phyloP scores from a whole-genome alignment of 768 basidiomycete species.

The Suillus alpinus region DNA sequence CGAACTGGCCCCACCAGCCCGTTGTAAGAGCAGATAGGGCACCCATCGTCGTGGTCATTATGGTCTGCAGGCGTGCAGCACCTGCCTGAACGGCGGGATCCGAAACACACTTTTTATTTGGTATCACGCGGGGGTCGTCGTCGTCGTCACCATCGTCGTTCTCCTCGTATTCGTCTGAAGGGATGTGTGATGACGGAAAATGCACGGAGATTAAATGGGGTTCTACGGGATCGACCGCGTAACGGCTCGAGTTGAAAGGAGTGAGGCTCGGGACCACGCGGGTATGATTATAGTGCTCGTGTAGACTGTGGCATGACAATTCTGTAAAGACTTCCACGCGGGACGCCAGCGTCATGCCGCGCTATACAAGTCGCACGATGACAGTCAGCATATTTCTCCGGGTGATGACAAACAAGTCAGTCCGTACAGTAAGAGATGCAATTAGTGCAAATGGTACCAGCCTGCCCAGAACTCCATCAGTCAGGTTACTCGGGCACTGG shows the following conservation, averaged over 20 bases:
- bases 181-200: slow-evolving; percentile 9
- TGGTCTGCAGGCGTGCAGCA: slow-evolving; percentile 72
- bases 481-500: not conserved
- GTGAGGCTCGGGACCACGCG: not conserved
- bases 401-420: not conserved
- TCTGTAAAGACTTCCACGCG: slow-evolving; percentile 79
- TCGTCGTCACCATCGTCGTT: slow-evolving; percentile 27
- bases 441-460: slow-evolving; percentile 68
- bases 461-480: slow-evolving; percentile 36
- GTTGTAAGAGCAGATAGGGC: slow-evolving; percentile 78
- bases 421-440: slow-evolving; percentile 63
- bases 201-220: slow-evolving; percentile 12
- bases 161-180: slow-evolving; percentile 14
- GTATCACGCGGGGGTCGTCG: slow-evolving; percentile 37
- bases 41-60: slow-evolving; percentile 76
- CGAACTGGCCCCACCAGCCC: slow-evolving; percentile 82
- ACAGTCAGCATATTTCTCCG: slow-evolving; percentile 7
- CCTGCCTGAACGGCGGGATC: slow-evolving; percentile 62
- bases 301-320: slow-evolving; percentile 64
- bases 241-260: slow-evolving; percentile 1
- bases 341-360: slow-evolving; percentile 76
- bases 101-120: slow-evolving; percentile 37
- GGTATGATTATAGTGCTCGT: slow-evolving; percentile 42
- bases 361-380: slow-evolving; percentile 38
- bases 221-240: slow-evolving; percentile 6